Evolutionary conservation across 2,329 filamentous ascomycete genomes (phyloP).

Genomic region (Didymella arachidicola): DNA sequence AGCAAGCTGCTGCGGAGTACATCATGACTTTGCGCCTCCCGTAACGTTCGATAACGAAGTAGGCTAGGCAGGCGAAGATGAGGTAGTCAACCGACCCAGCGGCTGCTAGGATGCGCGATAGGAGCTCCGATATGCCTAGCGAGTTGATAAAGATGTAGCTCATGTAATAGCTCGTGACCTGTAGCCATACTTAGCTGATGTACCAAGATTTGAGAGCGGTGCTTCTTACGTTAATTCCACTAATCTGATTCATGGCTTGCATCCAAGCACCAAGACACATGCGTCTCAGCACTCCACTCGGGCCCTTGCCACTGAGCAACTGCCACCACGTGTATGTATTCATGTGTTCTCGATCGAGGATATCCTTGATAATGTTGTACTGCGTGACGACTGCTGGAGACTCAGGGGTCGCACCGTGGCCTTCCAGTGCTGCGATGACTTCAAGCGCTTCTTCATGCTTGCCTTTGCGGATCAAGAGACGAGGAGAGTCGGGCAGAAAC

Average conservation of each 20-base stretch:
- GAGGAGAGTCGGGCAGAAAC: conserved; percentile 51
- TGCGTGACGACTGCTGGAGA: conserved; percentile 45
- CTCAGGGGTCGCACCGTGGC: conserved; percentile 50
- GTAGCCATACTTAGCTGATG: no score
- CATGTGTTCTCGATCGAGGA: conserved; percentile 55
- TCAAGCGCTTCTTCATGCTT: conserved; percentile 54
- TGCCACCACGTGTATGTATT: conserved; percentile 57
- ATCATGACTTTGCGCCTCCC: conserved; percentile 60
- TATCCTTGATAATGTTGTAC: conserved; percentile 51
- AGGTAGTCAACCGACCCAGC: conserved; percentile 59
- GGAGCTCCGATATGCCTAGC: conserved; percentile 47
- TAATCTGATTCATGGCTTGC: conserved; percentile 57
- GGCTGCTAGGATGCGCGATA: conserved; percentile 50
- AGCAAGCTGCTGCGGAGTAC: conserved; percentile 57
- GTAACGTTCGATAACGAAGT: conserved; percentile 58
- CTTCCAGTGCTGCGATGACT: conserved; percentile 49
- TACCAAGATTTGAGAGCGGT: not conserved
- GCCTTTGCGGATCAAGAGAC: conserved; percentile 63
- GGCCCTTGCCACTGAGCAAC: conserved; percentile 53
- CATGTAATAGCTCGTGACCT: conserved; percentile 51
- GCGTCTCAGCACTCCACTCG: conserved; percentile 52
- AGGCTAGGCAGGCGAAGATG: conserved; percentile 54
- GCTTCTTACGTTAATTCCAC: conserved; percentile 35
- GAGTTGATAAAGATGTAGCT: conserved; percentile 54
- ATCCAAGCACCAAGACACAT: conserved; percentile 58